These are phyloP conservation scores for Seiridium cupressi DNA, from an alignment of 2,329 filamentous ascomycete species.

Conservation along the genomic window DNA sequence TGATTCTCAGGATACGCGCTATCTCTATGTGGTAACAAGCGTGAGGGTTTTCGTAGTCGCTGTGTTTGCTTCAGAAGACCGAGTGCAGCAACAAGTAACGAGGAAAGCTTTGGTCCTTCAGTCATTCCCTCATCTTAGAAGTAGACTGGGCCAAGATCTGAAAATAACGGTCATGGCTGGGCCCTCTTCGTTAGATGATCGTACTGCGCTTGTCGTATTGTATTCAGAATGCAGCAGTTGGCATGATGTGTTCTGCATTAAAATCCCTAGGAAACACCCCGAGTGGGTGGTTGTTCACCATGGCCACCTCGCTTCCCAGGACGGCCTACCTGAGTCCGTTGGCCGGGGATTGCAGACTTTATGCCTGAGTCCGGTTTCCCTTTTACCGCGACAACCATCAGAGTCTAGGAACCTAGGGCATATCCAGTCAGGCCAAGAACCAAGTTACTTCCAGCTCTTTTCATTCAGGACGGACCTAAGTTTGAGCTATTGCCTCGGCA, in stretches of 20 bases:
- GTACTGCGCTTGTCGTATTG: slow-evolving; percentile 21
- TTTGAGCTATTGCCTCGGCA: slow-evolving; percentile 36
- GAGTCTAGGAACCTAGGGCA: background rate
- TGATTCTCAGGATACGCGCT: slow-evolving; percentile 23
- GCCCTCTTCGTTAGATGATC: slow-evolving; percentile 9
- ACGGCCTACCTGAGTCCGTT: background rate
- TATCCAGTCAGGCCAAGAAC: too few relatives aligned
- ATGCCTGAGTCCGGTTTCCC: slow-evolving; percentile 16
- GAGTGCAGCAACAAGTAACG: slow-evolving; percentile 15
- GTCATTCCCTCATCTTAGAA: slow-evolving; percentile 43
- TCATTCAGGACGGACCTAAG: slow-evolving; percentile 40
- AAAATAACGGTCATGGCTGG: slow-evolving; percentile 35
- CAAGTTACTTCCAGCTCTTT: slow-evolving; percentile 45
- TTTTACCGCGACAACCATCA: slow-evolving; percentile 12
- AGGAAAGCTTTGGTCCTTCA: slow-evolving; percentile 31
- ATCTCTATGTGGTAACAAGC: slow-evolving; percentile 27
- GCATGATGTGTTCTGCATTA: slow-evolving; percentile 24
- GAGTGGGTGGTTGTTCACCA: slow-evolving; percentile 20
- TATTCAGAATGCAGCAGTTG: slow-evolving; percentile 21
- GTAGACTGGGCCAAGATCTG: slow-evolving; percentile 33
- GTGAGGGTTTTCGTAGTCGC: slow-evolving; percentile 25
- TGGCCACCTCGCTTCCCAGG: slow-evolving; percentile 13
- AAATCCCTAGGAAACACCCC: slow-evolving; percentile 16
- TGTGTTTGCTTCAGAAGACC: slow-evolving; percentile 14
- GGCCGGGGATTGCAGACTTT: slow-evolving; percentile 15